These are phyloP conservation scores for Halocafeteria seosinensis DNA, from an alignment of 108 stramenopile species.

Conservation along the genomic window DNA sequence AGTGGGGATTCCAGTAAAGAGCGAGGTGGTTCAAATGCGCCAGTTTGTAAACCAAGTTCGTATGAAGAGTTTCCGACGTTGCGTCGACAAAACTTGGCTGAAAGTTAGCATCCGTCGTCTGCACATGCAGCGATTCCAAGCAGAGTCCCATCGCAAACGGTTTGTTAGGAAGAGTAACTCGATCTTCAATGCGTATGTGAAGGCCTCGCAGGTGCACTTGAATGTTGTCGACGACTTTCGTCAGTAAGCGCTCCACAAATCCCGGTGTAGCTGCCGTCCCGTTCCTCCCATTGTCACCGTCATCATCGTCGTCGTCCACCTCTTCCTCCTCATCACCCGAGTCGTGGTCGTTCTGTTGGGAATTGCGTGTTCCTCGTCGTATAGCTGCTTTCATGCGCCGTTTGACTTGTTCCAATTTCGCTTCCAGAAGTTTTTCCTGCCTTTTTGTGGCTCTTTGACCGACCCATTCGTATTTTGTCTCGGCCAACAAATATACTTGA, in stretches of 20 bases:
- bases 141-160: not conserved
- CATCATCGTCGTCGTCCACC: too few relatives aligned
- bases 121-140: not conserved
- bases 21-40: not conserved
- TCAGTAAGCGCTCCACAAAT: not conserved
- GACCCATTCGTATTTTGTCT: not conserved
- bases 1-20: not conserved
- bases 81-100: not conserved
- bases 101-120: not conserved
- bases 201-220: not conserved
- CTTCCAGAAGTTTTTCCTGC: not conserved
- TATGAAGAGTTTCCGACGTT: not conserved
- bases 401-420: too few relatives aligned
- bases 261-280: not conserved
- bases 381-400: too few relatives aligned
- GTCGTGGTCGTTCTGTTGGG: too few relatives aligned
- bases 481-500: not conserved
- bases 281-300: not conserved
- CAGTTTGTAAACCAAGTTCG: not conserved
- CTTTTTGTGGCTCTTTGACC: not conserved
- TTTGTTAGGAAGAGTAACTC: not conserved
- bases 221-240: not conserved
- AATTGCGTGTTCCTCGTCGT: too few relatives aligned
- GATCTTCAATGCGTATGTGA: not conserved
- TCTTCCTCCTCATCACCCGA: too few relatives aligned